Evolutionary conservation across 139 green algal species (phyloP), one percentile per base, ranked within the genome.

Genomic region (Closterium sp.): DNA sequence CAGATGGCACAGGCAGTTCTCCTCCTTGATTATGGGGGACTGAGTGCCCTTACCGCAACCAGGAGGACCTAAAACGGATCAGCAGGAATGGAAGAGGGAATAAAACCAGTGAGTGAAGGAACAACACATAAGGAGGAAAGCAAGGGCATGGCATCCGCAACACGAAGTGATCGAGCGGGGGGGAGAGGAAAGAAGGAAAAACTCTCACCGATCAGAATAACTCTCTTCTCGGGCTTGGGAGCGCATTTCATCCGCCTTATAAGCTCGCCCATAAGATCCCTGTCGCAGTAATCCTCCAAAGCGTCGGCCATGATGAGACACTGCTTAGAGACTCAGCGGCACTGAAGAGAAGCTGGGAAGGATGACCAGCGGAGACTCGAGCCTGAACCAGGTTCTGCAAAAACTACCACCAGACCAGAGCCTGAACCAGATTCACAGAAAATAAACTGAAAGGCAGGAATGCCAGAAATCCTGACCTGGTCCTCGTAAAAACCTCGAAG

Each of bases 1-100:
- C 31, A 99, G 92, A 93, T 99, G 98, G 95, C 98, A 99, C 89
- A 99, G 91, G 95, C 98, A 99, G 95, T 99, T 95, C 34, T 99
- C 98, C 91, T 97, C 95, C 94, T 99, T 99, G 88, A 99, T 97
- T 30, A 95, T 95, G 1, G 98, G 98, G 1, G 96, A 97, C 94
- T 99, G 98, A 25, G 94, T 95, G 35, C 94, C 94, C 93, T 95
- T 95, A 5, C 94, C 94, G 55, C 94, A 95, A 10, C 94, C 94
- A 34, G 94, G 92, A 31, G 94, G 94, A 31, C 91, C 91, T 95
- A 43, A n/a, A 81, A 89, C n/a, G n/a, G n/a, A n/a, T n/a, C n/a
- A n/a, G 21, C 83, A 32, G 30, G 83, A 86, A 86, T 6, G n/a
- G n/a, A n/a, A n/a, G n/a, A n/a, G n/a, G n/a, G n/a, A n/a, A n/a